Evolutionary conservation across 169 alveolate species (phyloP).

Genomic region (Condylostoma magnum): DNA sequence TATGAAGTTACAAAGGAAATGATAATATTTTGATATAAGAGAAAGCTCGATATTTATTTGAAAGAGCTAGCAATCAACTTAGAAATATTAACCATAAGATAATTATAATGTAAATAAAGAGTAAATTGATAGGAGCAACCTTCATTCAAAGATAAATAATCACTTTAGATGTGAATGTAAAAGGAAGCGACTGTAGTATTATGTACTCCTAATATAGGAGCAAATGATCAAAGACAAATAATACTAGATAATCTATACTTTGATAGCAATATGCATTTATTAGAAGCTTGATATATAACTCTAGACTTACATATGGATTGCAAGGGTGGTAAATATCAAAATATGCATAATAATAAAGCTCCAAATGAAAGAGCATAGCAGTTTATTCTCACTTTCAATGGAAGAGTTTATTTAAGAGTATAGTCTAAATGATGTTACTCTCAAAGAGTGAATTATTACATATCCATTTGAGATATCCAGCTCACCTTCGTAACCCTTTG

Average conservation of each 20-base stretch:
- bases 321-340: background rate
- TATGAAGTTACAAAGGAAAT: constrained; percentile 19
- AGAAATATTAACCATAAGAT: constrained; percentile 63
- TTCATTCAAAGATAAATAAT: constrained; percentile 51
- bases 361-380: constrained; percentile 65
- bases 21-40: constrained; percentile 41
- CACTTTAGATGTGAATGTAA: constrained; percentile 29
- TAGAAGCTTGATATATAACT: background rate
- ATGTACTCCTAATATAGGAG: constrained; percentile 61
- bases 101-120: constrained; percentile 62
- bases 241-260: background rate
- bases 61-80: constrained; percentile 64
- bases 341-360: constrained; percentile 31
- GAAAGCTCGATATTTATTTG: constrained; percentile 62
- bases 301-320: background rate
- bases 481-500: constrained; percentile 55
- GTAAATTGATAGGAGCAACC: constrained; percentile 76
- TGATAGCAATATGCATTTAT: background rate
- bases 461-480: constrained; percentile 58
- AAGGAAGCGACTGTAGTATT: constrained; percentile 50
- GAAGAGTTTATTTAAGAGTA: constrained; percentile 68
- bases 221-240: constrained; percentile 66
- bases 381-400: constrained; percentile 67
- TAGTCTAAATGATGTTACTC: constrained; percentile 46
- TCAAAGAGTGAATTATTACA: constrained; percentile 58